These are phyloP conservation scores for Byssoonygena ceratinophila DNA, from an alignment of 2,329 filamentous ascomycete species.

Conservation along the genomic window DNA sequence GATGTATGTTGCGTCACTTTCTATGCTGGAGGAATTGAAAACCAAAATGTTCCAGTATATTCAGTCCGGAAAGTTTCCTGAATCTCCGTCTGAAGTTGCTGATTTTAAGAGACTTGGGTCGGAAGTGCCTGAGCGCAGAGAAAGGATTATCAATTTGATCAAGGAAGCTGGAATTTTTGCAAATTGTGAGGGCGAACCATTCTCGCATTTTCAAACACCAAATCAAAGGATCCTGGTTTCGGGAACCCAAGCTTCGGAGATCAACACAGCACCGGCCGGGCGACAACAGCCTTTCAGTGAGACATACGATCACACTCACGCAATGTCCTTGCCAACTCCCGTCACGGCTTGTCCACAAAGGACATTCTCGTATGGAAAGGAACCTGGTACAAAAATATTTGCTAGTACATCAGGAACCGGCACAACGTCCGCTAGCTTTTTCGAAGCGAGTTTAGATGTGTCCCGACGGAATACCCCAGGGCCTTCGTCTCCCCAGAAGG, in stretches of 20 bases:
- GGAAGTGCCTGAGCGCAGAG: constrained; percentile 28
- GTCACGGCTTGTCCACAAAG: background rate
- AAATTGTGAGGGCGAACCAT: background rate
- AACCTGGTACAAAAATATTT: background rate
- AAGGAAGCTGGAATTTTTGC: constrained; percentile 24
- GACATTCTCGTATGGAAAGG: background rate
- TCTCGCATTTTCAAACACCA: background rate
- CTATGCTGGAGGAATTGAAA: constrained; percentile 29
- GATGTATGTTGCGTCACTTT: constrained; percentile 22
- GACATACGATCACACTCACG: background rate
- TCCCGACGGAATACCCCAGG: background rate
- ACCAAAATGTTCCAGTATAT: constrained; percentile 28
- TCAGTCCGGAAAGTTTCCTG: constrained; percentile 25
- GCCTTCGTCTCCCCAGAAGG: background rate
- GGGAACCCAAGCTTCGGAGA: constrained; percentile 14
- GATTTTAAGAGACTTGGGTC: constrained; percentile 26
- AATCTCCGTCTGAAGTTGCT: constrained; percentile 26
- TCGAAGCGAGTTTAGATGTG: background rate
- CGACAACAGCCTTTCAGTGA: background rate
- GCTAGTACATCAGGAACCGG: background rate
- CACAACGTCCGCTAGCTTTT: background rate
- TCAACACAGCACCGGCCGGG: constrained; percentile 2
- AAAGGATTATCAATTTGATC: constrained; percentile 28
- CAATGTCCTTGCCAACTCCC: constrained; percentile 2
- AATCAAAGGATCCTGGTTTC: constrained; percentile 15